A percentile compares a stretch with the other conserved stretches of the same genome.
Conservation (phyloP, 2,329 filamentous ascomycete species). For the Monilinia fructicola region DNA sequence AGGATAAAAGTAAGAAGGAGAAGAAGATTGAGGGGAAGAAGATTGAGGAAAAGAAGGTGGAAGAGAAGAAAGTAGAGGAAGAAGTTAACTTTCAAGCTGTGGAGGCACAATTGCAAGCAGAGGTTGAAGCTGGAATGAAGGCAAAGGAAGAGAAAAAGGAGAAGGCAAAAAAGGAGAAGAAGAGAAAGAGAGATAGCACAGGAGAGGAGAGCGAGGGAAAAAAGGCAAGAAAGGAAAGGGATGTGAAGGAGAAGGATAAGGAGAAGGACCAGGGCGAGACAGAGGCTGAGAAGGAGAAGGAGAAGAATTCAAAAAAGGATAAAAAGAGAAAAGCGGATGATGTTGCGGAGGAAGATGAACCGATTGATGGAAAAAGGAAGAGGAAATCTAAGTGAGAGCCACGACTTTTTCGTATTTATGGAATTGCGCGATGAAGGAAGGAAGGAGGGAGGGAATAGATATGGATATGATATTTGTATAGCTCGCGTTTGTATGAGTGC, state of each 20-base stretch:
- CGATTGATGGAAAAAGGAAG: constrained; percentile 9
- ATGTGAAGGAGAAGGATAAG: constrained; percentile 1
- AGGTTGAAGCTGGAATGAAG: constrained; percentile 30
- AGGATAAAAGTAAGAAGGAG: constrained; percentile 22
- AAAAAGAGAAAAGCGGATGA: constrained; percentile 19
- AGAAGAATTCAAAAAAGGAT: constrained; percentile 13
- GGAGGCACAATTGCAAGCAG: constrained; percentile 32
- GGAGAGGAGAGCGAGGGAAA: constrained; percentile 22
- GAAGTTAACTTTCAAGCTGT: constrained; percentile 32
- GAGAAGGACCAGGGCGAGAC: constrained; percentile 14
- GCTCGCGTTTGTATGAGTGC: background rate
- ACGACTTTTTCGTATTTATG: no score
- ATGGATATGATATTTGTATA: no score
- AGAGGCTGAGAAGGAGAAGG: constrained; percentile 20
- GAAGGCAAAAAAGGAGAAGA: constrained; percentile 28
- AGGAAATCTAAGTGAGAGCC: background rate
- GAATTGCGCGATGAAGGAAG: no score
- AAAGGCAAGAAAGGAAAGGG: constrained; percentile 26
- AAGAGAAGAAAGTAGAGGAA: constrained; percentile 49
- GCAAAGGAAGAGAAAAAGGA: constrained; percentile 26
- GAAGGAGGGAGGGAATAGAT: background rate
- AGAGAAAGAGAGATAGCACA: constrained; percentile 25
- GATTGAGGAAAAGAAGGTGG: constrained; percentile 45
- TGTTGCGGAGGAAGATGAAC: constrained; percentile 5
- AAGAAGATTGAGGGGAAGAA: constrained; percentile 66